These are phyloP conservation scores for Cenococcum geophilum DNA, from an alignment of 495 filamentous ascomycete species.

Conservation along the genomic window DNA sequence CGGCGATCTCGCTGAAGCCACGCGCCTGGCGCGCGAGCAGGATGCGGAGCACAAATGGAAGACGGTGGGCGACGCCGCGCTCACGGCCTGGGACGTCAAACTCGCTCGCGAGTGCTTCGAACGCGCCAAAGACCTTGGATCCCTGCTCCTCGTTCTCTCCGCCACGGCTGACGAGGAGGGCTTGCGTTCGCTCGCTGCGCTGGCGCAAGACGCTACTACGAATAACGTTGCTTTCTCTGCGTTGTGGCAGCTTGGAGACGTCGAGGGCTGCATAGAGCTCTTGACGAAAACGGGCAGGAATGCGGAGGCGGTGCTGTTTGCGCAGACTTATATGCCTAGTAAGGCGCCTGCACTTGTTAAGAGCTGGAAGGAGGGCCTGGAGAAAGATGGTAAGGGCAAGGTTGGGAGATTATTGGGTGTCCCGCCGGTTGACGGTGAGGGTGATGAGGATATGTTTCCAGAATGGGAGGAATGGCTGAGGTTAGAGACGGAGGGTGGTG, in stretches of 20 bases:
- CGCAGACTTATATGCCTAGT: slow-evolving; percentile 90
- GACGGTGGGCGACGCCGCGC: slow-evolving; percentile 84
- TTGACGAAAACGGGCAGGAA: slow-evolving; percentile 68
- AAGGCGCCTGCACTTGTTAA: slow-evolving; percentile 59
- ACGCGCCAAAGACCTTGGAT: slow-evolving; percentile 83
- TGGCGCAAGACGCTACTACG: slow-evolving; percentile 68
- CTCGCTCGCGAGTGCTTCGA: slow-evolving; percentile 91
- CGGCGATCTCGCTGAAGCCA: slow-evolving; percentile 74
- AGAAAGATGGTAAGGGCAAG: slow-evolving; percentile 73
- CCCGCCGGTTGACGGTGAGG: slow-evolving; percentile 56
- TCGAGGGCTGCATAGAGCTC: slow-evolving; percentile 74
- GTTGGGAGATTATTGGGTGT: slow-evolving; percentile 75
- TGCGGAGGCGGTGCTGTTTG: slow-evolving; percentile 83
- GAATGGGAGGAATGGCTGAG: slow-evolving; percentile 88
- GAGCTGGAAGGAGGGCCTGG: slow-evolving; percentile 74
- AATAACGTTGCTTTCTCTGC: slow-evolving; percentile 91
- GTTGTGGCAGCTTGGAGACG: slow-evolving; percentile 79
- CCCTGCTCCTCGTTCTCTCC: slow-evolving; percentile 77
- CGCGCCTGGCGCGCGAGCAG: slow-evolving; percentile 73
- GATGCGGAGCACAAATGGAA: slow-evolving; percentile 98
- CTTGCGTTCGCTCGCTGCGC: slow-evolving; percentile 59
- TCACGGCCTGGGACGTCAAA: slow-evolving; percentile 75
- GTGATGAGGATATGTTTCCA: slow-evolving; percentile 89
- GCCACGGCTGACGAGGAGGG: slow-evolving; percentile 71
- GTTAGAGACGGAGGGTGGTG: slow-evolving; percentile 63